Conservation (phyloP, 1,284 basidiomycete species). For the Leucoagaricus sp. region DNA sequence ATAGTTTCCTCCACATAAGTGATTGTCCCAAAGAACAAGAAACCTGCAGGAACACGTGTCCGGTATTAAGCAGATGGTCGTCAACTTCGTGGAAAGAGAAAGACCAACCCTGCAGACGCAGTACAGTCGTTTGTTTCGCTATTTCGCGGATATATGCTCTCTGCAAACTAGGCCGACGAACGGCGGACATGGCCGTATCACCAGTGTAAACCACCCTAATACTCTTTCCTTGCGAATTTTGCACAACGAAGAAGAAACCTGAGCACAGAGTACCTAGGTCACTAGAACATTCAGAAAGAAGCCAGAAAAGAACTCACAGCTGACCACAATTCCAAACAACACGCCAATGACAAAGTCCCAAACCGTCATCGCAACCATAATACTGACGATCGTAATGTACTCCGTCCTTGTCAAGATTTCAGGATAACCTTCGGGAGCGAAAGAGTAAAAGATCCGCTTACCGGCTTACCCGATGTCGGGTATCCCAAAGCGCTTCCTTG, state of each 20-base stretch:
- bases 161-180: slow-evolving; percentile 87
- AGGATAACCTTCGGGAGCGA: background rate
- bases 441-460: slow-evolving; percentile 40
- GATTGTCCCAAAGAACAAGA: slow-evolving; percentile 97
- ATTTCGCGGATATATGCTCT: slow-evolving; percentile 89
- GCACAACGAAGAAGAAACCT: slow-evolving; percentile 96
- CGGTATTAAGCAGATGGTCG: background rate
- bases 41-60: slow-evolving; percentile 48
- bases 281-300: background rate
- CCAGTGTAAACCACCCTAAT: slow-evolving; percentile 84
- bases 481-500: slow-evolving; percentile 97
- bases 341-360: slow-evolving; percentile 97
- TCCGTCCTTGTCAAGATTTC: slow-evolving; percentile 47
- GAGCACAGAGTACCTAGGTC: background rate
- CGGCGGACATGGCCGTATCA: slow-evolving; percentile 85
- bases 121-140: slow-evolving; percentile 88
- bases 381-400: slow-evolving; percentile 78
- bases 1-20: slow-evolving; percentile 84
- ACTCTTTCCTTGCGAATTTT: slow-evolving; percentile 83
- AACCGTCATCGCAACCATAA: slow-evolving; percentile 89
- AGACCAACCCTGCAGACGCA: slow-evolving; percentile 81
- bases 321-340: slow-evolving; percentile 88
- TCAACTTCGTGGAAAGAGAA: background rate
- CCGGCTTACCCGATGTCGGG: slow-evolving; percentile 83
- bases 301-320: slow-evolving; percentile 53